Conservation (phyloP, 1,284 basidiomycete genomes). For the Lignosus rhinocerotis region DNA sequence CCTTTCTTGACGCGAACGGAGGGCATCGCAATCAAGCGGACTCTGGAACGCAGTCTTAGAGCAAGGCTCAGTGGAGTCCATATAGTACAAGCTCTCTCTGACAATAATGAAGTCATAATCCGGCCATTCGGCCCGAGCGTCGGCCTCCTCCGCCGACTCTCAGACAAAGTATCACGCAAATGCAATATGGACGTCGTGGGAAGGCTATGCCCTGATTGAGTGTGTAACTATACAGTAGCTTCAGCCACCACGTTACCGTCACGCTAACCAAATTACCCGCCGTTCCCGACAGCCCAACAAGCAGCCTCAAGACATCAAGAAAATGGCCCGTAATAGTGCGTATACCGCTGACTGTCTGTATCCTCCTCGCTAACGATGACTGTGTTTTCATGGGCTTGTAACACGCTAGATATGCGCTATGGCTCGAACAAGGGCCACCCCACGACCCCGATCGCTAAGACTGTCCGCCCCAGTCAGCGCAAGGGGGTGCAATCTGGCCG, state of each 20-base stretch:
- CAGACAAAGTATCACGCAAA: too few species aligned
- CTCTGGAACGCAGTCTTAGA: too few species aligned
- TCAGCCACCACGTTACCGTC: conserved; percentile 36
- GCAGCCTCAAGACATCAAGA: conserved; percentile 60
- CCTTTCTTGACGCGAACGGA: conserved; percentile 56
- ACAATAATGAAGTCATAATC: too few species aligned
- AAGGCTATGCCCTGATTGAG: conserved; percentile 10
- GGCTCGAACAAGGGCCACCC: conserved; percentile 94
- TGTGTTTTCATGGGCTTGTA: not conserved
- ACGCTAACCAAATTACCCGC: conserved; percentile 24
- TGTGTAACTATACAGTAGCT: conserved; percentile 44
- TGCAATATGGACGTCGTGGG: conserved; percentile 24
- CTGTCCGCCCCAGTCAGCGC: conserved; percentile 83
- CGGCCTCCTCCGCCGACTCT: too few species aligned
- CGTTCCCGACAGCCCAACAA: conserved; percentile 33
- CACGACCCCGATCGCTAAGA: conserved; percentile 85
- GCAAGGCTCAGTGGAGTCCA: too few species aligned
- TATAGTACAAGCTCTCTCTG: too few species aligned
- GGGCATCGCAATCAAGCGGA: conserved; percentile 40
- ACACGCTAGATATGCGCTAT: conserved; percentile 75
- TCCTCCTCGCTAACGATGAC: not conserved
- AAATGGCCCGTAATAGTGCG: conserved; percentile 74
- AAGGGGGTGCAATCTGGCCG: conserved; percentile 88
- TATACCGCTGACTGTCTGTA: not conserved
- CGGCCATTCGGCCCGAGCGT: too few species aligned